Conservation (phyloP, 2,329 filamentous ascomycete genomes). For the Sphaceloma murrayae region DNA sequence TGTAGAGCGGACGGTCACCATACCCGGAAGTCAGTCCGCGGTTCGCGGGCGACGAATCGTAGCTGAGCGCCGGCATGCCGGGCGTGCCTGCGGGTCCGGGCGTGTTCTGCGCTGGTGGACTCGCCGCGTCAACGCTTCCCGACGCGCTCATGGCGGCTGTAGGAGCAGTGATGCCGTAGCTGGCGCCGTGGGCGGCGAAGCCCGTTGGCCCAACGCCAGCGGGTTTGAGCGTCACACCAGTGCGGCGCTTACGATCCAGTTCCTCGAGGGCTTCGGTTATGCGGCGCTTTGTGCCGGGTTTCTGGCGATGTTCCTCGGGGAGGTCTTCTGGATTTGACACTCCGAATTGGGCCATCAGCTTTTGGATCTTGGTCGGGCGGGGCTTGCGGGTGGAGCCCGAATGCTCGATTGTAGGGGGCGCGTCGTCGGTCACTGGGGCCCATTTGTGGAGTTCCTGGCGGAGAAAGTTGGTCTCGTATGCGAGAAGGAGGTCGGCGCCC, state of each 20-base stretch:
- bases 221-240: conserved; percentile 1
- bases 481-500: conserved; percentile 83
- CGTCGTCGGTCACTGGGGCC: conserved; percentile 76
- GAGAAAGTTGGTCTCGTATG: conserved; percentile 95
- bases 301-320: conserved; percentile 70
- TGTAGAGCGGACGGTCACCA: conserved; percentile 24
- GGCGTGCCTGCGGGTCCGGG: conserved; percentile 21
- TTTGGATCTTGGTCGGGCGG: conserved; percentile 91
- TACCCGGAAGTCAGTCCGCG: conserved; percentile 20
- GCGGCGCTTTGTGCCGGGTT: conserved; percentile 67
- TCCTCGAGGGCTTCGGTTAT: conserved; percentile 25
- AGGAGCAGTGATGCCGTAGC: conserved; percentile 16
- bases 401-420: conserved; percentile 75
- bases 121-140: neutral
- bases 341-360: conserved; percentile 79
- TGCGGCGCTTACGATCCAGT: conserved; percentile 5
- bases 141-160: conserved; percentile 4
- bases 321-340: conserved; percentile 86
- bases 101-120: conserved; percentile 4
- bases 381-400: conserved; percentile 92
- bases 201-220: conserved; percentile 14
- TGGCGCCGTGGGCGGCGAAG: conserved; percentile 18
- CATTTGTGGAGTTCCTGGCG: conserved; percentile 91
- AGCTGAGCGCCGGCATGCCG: conserved; percentile 22
- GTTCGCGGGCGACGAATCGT: conserved; percentile 18